phyloP scores from a whole-genome alignment of 2,329 filamentous ascomycete genomes.

The Botrytis deweyae region DNA sequence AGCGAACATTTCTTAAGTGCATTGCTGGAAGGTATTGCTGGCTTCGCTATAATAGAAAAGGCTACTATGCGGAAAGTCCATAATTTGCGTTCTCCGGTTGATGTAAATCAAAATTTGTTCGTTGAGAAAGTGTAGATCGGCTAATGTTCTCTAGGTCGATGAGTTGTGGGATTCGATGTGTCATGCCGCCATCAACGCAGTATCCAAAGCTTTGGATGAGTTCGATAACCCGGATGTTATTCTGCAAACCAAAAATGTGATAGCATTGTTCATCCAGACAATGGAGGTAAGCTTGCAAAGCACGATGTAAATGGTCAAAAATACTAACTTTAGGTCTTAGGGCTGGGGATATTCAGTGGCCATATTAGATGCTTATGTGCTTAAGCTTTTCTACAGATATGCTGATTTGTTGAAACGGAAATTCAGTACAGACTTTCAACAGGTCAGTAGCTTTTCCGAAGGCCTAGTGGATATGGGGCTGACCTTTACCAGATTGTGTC shows the following conservation, averaged over 20 bases:
- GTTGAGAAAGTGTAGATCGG: background rate
- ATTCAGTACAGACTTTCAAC: conserved; percentile 94
- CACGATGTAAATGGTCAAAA: background rate
- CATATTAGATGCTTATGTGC: conserved; percentile 76
- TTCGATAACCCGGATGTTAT: conserved; percentile 87
- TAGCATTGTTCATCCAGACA: conserved; percentile 94
- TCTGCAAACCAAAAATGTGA: conserved; percentile 90
- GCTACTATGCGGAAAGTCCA: conserved; percentile 86
- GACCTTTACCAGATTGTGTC: conserved; percentile 58
- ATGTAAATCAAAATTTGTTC: conserved; percentile 55
- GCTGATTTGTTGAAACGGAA: conserved; percentile 84
- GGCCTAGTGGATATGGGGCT: conserved; percentile 15
- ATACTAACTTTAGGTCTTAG: conserved; percentile 44
- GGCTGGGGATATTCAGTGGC: conserved; percentile 87
- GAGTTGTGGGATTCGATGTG: conserved; percentile 99
- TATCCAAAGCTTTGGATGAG: conserved; percentile 72
- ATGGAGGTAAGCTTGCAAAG: conserved; percentile 70
- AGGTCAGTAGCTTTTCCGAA: conserved; percentile 51
- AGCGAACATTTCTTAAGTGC: conserved; percentile 81
- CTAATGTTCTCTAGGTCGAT: conserved; percentile 65
- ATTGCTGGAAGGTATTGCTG: conserved; percentile 87
- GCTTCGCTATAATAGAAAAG: conserved; percentile 94
- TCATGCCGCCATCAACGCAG: conserved; percentile 77
- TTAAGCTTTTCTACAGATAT: conserved; percentile 87
- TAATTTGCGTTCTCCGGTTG: conserved; percentile 75